These are phyloP conservation scores for Sporodiniella umbellata DNA, from an alignment of 371 early-diverging fungal species.

Conservation along the genomic window DNA sequence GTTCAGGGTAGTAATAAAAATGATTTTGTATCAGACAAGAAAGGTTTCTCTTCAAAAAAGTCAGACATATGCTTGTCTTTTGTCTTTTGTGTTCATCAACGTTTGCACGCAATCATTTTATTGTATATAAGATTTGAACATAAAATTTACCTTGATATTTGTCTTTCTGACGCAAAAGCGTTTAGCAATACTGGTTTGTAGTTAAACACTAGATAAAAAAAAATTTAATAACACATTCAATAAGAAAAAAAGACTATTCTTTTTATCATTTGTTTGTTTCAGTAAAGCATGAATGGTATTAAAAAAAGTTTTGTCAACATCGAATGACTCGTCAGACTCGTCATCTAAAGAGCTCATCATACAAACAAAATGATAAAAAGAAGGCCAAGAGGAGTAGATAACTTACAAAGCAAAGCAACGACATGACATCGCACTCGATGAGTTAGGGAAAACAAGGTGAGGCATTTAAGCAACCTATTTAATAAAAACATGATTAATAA, in stretches of 20 bases:
- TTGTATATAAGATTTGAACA: no score
- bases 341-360: slow-evolving; percentile 61
- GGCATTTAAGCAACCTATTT: no score
- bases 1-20: no score
- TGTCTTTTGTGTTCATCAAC: slow-evolving; percentile 34
- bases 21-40: slow-evolving; percentile 20
- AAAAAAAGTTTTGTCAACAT: slow-evolving; percentile 58
- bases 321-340: slow-evolving; percentile 73
- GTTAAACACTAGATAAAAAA: no score
- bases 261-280: slow-evolving; percentile 19
- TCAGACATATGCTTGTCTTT: slow-evolving; percentile 74
- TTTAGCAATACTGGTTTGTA: no score
- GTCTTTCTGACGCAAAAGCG: no score
- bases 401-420: not conserved
- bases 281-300: slow-evolving; percentile 63
- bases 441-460: no score
- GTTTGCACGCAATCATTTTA: slow-evolving; percentile 2
- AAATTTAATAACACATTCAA: not conserved
- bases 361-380: slow-evolving; percentile 24
- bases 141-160: no score
- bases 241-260: not conserved
- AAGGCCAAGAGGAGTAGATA: not conserved
- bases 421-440: no score
- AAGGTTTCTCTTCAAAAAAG: slow-evolving; percentile 27
- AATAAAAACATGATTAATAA: not conserved